phyloP scores from a whole-genome alignment of 1,139 yeast species.

The Magnusiomyces sp. region DNA sequence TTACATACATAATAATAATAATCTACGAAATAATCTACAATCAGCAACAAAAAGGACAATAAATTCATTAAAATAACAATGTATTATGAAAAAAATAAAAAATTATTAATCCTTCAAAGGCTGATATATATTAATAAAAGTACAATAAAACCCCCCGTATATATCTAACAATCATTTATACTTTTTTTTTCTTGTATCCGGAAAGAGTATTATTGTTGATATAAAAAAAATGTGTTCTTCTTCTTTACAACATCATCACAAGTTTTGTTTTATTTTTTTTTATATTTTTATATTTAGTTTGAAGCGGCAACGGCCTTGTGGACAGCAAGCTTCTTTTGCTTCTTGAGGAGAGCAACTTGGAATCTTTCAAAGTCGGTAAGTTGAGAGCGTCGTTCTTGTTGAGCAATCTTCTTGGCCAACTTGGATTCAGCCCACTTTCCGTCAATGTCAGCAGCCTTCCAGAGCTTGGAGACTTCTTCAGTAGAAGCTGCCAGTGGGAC shows the following conservation, averaged over 20 bases:
- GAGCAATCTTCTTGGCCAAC: slow-evolving; percentile 98
- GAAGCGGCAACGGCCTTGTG: slow-evolving; percentile 84
- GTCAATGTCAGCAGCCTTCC: slow-evolving; percentile 85
- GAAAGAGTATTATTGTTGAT: too few relatives aligned
- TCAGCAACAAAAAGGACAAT: background rate
- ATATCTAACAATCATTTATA: too few relatives aligned
- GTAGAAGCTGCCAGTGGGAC: slow-evolving; percentile 95
- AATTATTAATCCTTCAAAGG: too few relatives aligned
- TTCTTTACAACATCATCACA: too few relatives aligned
- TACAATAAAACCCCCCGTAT: too few relatives aligned
- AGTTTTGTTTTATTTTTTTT: too few relatives aligned
- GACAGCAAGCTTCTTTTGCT: slow-evolving; percentile 93
- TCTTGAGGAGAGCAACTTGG: slow-evolving; percentile 96
- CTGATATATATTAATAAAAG: too few relatives aligned
- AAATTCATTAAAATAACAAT: too few relatives aligned
- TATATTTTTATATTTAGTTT: too few relatives aligned
- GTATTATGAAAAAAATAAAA: too few relatives aligned
- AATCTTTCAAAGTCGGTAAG: slow-evolving; percentile 98
- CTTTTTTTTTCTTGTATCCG: too few relatives aligned
- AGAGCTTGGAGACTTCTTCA: slow-evolving; percentile 78
- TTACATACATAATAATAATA: background rate
- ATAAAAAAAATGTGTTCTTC: too few relatives aligned
- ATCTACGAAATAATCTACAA: background rate
- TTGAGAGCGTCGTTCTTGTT: slow-evolving; percentile 85
- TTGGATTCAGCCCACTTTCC: slow-evolving; percentile 88